Percentiles rank a stretch among this genome's conserved stretches.
These are phyloP conservation scores for Tubosaeta brunneosetosa DNA, from an alignment of 768 basidiomycete genomes.

Conservation along the genomic window DNA sequence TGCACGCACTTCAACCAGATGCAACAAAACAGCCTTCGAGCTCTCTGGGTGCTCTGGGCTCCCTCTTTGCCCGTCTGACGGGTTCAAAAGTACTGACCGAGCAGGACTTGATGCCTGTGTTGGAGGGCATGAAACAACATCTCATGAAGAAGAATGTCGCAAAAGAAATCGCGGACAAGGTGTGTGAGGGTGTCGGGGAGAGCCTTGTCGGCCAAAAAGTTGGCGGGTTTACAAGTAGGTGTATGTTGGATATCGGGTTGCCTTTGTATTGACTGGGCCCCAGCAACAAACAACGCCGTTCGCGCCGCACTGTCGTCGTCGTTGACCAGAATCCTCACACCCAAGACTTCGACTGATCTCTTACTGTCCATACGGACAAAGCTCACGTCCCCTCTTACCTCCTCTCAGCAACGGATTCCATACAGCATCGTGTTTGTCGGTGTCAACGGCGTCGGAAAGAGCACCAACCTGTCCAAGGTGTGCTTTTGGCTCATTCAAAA, in stretches of 20 bases:
- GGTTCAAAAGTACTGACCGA: slow-evolving; percentile 80
- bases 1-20: slow-evolving; percentile 50
- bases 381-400: slow-evolving; percentile 64
- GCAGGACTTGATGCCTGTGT: slow-evolving; percentile 78
- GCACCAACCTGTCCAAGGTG: slow-evolving; percentile 95
- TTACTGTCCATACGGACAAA: slow-evolving; percentile 91
- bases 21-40: slow-evolving; percentile 34
- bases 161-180: slow-evolving; percentile 88
- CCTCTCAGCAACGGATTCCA: slow-evolving; percentile 74
- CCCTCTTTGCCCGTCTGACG: slow-evolving; percentile 79
- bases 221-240: slow-evolving; percentile 82
- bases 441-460: slow-evolving; percentile 98
- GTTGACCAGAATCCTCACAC: slow-evolving; percentile 90
- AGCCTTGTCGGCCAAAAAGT: slow-evolving; percentile 87
- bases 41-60: slow-evolving; percentile 63
- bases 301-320: slow-evolving; percentile 77
- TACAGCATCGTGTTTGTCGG: slow-evolving; percentile 97
- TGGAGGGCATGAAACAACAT: slow-evolving; percentile 95
- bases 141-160: slow-evolving; percentile 99
- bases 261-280: slow-evolving; percentile 6
- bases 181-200: slow-evolving; percentile 92
- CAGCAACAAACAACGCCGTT: slow-evolving; percentile 84
- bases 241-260: not conserved
- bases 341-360: slow-evolving; percentile 96
- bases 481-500: slow-evolving; percentile 99